Evolutionary conservation across 164 flowering plant species (phyloP).

Genomic region (Aristolochia contorta): DNA sequence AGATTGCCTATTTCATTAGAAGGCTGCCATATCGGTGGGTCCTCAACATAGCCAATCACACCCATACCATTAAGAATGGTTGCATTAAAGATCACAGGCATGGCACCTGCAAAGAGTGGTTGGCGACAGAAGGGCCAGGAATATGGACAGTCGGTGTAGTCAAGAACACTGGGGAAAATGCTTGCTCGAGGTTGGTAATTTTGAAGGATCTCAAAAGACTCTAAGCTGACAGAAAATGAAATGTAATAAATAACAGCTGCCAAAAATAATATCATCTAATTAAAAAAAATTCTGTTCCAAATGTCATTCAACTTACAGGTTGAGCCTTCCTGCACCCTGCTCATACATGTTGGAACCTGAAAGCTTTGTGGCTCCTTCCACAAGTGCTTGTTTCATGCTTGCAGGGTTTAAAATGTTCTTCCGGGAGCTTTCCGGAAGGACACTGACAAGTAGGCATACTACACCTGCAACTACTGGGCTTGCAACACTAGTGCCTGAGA

Average conservation of each 20-base stretch:
- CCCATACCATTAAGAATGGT: conserved; percentile 98
- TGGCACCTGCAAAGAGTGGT: conserved; percentile 98
- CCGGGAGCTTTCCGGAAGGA: conserved; percentile 57
- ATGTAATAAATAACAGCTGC: not conserved
- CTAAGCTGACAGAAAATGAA: conserved; percentile 50
- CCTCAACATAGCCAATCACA: conserved; percentile 77
- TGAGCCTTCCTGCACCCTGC: conserved; percentile 98
- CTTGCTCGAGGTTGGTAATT: conserved; percentile 86
- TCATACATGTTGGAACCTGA: conserved; percentile 97
- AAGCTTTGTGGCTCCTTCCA: conserved; percentile 97
- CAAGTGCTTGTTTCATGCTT: conserved; percentile 98
- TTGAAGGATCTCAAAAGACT: conserved; percentile 83
- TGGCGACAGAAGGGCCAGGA: conserved; percentile 99
- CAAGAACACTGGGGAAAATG: conserved; percentile 84
- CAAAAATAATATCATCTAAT: not conserved
- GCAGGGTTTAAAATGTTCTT: conserved; percentile 80
- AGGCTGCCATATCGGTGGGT: conserved; percentile 85
- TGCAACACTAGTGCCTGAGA: conserved; percentile 99
- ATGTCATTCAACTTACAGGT: conserved; percentile 56
- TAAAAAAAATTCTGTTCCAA: not conserved
- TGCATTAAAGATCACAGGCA: conserved; percentile 93
- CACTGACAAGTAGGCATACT: conserved; percentile 91
- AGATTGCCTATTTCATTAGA: conserved; percentile 75
- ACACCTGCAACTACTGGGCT: conserved; percentile 99
- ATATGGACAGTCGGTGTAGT: conserved; percentile 86